phyloP scores from a whole-genome alignment of 352 stramenopile genomes.

The Globisporangium recalcitrans region DNA sequence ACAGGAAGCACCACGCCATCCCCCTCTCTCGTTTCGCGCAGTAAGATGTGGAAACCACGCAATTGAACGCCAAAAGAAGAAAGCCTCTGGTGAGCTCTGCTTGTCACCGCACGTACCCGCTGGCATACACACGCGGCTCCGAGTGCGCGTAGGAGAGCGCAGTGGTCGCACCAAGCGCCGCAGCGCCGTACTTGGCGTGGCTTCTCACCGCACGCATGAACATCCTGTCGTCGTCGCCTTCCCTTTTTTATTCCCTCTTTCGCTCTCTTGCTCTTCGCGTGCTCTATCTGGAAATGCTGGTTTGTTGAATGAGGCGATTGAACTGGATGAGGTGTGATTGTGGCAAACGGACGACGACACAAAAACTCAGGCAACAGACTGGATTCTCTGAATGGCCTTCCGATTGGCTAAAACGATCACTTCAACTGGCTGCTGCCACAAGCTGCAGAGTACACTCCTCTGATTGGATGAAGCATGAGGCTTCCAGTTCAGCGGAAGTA shows the following conservation, averaged over 20 bases:
- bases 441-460: neutral
- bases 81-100: neutral
- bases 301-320: neutral
- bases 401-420: slow-evolving; percentile 12
- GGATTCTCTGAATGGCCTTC: neutral
- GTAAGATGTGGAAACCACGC: no score
- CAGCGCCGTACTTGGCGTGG: slow-evolving; percentile 30
- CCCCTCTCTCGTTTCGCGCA: no score
- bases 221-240: slow-evolving; percentile 20
- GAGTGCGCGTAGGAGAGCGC: slow-evolving; percentile 26
- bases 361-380: slow-evolving; percentile 2
- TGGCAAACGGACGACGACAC: neutral
- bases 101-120: slow-evolving; percentile 41
- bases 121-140: slow-evolving; percentile 65
- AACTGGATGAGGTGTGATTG: neutral
- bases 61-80: slow-evolving; percentile 1
- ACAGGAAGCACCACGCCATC: no score
- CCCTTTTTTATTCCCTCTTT: neutral
- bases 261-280: neutral
- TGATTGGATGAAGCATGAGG: slow-evolving; percentile 16
- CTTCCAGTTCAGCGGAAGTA: no score
- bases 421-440: slow-evolving; percentile 16
- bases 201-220: slow-evolving; percentile 34
- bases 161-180: slow-evolving; percentile 32
- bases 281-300: slow-evolving; percentile 1